Base-by-base conservation (phyloP, 1,284 basidiomycete genomes). In the Pseudozyma thailandica region DNA sequence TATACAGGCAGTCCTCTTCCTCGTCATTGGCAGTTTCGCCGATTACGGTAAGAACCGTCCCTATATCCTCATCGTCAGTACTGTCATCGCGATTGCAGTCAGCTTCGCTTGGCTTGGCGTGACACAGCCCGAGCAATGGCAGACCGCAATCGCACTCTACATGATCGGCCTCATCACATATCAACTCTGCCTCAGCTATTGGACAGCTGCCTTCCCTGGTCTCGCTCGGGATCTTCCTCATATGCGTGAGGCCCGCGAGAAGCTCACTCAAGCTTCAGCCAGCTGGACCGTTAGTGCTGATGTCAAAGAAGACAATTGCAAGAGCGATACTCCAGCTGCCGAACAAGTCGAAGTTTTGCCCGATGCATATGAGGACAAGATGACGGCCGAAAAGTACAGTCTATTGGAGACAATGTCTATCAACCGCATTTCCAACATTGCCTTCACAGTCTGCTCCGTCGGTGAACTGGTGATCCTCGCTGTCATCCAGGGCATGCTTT, bases 401-500 rank as follows among this genome's bases (percentile, higher is more conserved):
- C 75, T 78, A 5, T 90, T 92, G 75, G 91, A 92, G 77, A 90
- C 89, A 53, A 78, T 93, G 48, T 89, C 92, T 84, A 91, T 92
- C 85, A 93, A 92, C 77, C 85, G 90, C 52, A 90, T 94, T 62
- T 90, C 90, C 76, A 94, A 94, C 69, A 90, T 89, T 72, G 92
- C 91, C 13, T 90, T 93, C 54, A 66, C 87, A 77, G 88, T 89
- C 90, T 28, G 90, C 90, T 77, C 91, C 89, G 87, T 89, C 46
- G 92, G 89, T 42, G 93, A 89, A 78, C 87, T 90, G 46, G 86
- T 86, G 42, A 89, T 92, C 31, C 87, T 92, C 15, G 89, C 87
- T 1, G 83, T 92, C 52, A 90, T 92, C 86, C 88, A 91, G 38
- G 91, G 90, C 16, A 91, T 92, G 43, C 84, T 92, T 15, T 88